Evolutionary conservation across 306 rosid genomes (phyloP).

Genomic region (Canavalia ensiformis): DNA sequence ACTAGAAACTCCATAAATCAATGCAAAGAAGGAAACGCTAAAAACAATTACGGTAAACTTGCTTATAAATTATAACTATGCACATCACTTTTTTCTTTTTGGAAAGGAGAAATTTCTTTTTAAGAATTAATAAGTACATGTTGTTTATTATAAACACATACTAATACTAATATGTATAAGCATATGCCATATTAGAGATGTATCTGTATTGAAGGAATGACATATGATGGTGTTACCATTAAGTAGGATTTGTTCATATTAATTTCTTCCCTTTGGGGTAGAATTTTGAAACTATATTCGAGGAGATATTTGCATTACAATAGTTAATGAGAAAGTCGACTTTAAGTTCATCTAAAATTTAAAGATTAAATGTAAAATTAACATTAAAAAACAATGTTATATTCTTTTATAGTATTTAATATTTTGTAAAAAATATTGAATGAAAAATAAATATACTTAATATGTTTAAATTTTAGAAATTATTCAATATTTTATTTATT

Average conservation of each 20-base stretch:
- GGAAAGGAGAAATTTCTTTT: background rate
- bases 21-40: too few relatives aligned
- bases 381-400: too few relatives aligned
- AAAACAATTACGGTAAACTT: too few relatives aligned
- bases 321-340: background rate
- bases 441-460: background rate
- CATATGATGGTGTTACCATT: background rate
- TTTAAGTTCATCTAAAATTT: background rate
- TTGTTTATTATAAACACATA: background rate
- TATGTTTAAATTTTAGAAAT: background rate
- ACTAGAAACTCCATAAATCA: too few relatives aligned
- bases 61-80: too few relatives aligned
- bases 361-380: too few relatives aligned
- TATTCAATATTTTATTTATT: background rate
- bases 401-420: too few relatives aligned
- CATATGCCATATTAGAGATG: background rate
- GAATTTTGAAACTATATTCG: background rate
- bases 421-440: background rate
- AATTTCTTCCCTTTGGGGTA: background rate
- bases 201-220: background rate
- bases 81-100: background rate
- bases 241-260: background rate
- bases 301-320: background rate
- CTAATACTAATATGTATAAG: background rate
- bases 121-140: background rate